phyloP scores from a whole-genome alignment of 176 grass and related monocot species.

The Lolium perenne region DNA sequence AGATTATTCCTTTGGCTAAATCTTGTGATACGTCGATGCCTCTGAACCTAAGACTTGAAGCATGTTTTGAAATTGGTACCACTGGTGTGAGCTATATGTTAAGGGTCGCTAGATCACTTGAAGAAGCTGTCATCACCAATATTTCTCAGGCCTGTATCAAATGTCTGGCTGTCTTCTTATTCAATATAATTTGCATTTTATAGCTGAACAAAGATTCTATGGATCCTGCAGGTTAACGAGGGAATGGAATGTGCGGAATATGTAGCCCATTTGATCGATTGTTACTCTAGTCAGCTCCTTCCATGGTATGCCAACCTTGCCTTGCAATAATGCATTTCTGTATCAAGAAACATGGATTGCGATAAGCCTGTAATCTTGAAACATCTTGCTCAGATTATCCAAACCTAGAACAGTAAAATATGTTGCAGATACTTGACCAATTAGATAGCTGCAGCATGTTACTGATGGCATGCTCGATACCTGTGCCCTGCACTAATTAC shows the following conservation, averaged over 20 bases:
- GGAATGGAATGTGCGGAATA: conserved; percentile 41
- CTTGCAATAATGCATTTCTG: conserved; percentile 38
- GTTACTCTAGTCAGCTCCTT: conserved; percentile 76
- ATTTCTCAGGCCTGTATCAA: conserved; percentile 62
- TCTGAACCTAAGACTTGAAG: conserved; percentile 71
- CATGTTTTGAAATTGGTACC: conserved; percentile 75
- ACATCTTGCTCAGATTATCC: conserved; percentile 24
- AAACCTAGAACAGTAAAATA: conserved; percentile 34
- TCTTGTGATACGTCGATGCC: conserved; percentile 54
- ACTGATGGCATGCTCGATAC: conserved; percentile 8
- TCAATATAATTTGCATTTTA: conserved; percentile 23
- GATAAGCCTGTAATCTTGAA: conserved; percentile 29
- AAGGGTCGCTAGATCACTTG: conserved; percentile 71
- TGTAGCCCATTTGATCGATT: conserved; percentile 70
- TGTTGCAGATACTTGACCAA: conserved; percentile 27
- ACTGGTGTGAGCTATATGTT: conserved; percentile 56
- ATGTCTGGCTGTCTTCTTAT: conserved; percentile 17
- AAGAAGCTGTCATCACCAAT: conserved; percentile 65
- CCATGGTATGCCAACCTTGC: conserved; percentile 66
- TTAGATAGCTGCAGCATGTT: conserved; percentile 32
- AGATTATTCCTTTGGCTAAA: conserved; percentile 70
- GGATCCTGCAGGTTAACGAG: conserved; percentile 56
- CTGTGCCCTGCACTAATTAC: conserved; percentile 12
- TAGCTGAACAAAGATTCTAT: conserved; percentile 42
- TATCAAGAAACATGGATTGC: conserved; percentile 25